Evolutionary conservation across 208 protist genomes (phyloP), one percentile per base, ranked within the genome.

Genomic region (Leishmania amazonensis): DNA sequence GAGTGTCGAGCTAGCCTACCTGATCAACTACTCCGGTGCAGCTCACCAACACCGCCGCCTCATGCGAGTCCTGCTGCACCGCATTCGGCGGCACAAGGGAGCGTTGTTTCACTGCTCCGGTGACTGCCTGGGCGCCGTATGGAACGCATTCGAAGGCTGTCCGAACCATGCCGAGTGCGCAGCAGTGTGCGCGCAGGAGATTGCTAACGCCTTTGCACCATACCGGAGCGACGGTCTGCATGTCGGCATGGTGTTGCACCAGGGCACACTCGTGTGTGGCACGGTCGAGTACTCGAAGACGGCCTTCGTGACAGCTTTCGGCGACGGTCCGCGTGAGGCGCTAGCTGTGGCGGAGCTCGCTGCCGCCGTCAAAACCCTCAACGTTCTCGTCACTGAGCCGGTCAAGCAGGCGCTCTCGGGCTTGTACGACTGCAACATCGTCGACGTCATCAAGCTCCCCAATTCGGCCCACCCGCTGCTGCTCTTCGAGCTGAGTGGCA

Each of bases 121-220:
- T 24, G 94, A 96, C 72, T 91, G 85, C 75, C 88, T 97, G 42
- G 85, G 85, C 17, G 94, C 88, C 53, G 86, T 89, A 21, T 97
- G 94, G 93, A 97, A 97, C 79, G 94, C 91, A 42, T 97, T 97
- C 82, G 93, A 95, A 57, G 89, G 87, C 81, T 91, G 92, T 75
- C 60, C 89, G 28, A 88, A 94, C 84, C 94, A 97, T 88, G 90
- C 88, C 31, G 84, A 89, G 65, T 62, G 75, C 24, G 94, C 94
- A n/a, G 93, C 90, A 2, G 75, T 85, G 31, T 97, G 94, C 79
- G 94, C 92, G 71, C 77, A 91, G 54, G 90, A 93, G 51, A 94
- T 97, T 49, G 84, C 89, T 15, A 80, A 81, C 47, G 79, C 88
- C 45, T 88, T 97, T 45, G 85, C 87, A 7, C 79, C 81, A 31